Base-by-base conservation (phyloP, 23 red algal genomes). In the Gracilaria vermiculophylla region DNA sequence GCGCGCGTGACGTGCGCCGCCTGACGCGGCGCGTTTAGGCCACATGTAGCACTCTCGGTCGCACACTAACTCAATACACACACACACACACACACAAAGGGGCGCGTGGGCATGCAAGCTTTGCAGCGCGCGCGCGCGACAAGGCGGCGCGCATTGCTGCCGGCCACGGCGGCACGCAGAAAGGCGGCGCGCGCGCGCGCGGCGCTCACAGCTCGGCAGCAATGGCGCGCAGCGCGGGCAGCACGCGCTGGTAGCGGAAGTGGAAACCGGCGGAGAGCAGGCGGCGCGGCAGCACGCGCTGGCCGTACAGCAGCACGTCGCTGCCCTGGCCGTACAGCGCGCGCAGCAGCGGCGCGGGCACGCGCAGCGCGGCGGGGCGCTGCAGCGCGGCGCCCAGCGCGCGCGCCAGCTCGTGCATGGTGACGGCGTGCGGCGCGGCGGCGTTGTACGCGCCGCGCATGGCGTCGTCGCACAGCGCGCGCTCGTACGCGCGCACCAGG, bases 371-470 rank as follows among this genome's bases (percentile, higher is more conserved):
- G 45, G 56, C 91, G 17, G 97, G 97, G 53, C 97, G 82, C 14
- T 49, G 21, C 71, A 99, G 39, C 45, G 92, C 86, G n/a, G 32
- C 16, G 8, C 70, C 97, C 61, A 99, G 82, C 16, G 83, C 56
- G 28, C 53, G 51, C 21, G 84, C 80, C 35, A 99, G 62, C 33
- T 93, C 82, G 8, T 28, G 34, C 77, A 99, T 92, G 0, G 33
- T 92, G 27, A 94, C 93, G 50, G 93, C 83, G 28, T 80, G 2
- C 7, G 93, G 93, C 34, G 97, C 85, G 28, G 93, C 94, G 13
- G 17, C 89, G 51, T 99, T 99, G 87, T 94, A 95, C 71, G 85
- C 97, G 58, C 97, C 97, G 15, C 43, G 12, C 74, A 94, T 87
- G 31, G 19, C 9, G 9, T 72, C 56, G 55, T 80, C 60, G 2